Base-by-base conservation (phyloP, 345 rosid species). In the Moricandia moricandioides region DNA sequence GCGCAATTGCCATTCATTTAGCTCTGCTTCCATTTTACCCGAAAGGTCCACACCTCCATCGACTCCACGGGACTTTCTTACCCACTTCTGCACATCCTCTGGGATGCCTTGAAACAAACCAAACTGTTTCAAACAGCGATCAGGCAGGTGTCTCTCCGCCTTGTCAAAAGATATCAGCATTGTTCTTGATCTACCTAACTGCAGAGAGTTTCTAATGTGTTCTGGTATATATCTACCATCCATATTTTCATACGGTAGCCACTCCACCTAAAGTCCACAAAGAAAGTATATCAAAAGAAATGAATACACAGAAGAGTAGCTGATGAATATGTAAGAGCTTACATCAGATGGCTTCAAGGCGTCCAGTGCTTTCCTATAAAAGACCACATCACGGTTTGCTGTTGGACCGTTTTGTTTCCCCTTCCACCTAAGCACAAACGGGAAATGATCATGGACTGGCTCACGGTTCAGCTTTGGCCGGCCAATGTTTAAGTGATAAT, bases 91-190 rank as follows among this genome's bases (percentile, higher is more conserved):
- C 74, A 95, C 99, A 72, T 88, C 93, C 69, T 83, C 92, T 1
- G 99, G 99, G 73, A 95, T 87, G 13, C 86, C 80, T 82, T 91
- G 99, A 61, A 79, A 69, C 86, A 85, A 79, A 51, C 89, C 93
- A 65, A 85, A 90, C 59, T 95, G 99, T 81, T 97, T 88, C 43
- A 91, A 82, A 78, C 96, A 90, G 67, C 99, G 97, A 83, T 92
- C 90, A 71, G 99, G 97, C 4, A 95, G 92, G 80, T 95, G 99
- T 75, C 99, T 90, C 84, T 94, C 98, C 13, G 98, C 97, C 91
- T 94, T 94, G 82, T 91, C 98, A 70, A 91, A 94, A 77, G 97
- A 94, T 75, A 94, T 86, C 72, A 94, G 83, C 97, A 90, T 94
- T 17, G 98, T 88, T 82, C 85, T 91, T 8, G 98, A 90, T 85